Percentiles rank a stretch among this genome's conserved stretches.
These are phyloP conservation scores for Pichia scutulata DNA, from an alignment of 805 yeast species.

Conservation along the genomic window DNA sequence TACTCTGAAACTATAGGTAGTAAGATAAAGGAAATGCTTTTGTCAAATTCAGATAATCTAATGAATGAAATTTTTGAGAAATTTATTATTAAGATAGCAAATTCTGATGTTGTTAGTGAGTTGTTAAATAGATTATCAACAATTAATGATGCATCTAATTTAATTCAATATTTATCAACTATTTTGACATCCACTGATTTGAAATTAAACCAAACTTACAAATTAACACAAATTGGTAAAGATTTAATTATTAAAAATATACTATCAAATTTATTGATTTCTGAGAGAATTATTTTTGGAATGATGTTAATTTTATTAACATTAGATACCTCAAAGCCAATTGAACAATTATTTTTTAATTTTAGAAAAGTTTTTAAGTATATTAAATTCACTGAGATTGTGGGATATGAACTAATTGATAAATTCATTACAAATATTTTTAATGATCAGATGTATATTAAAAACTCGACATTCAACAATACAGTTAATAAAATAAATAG, in stretches of 20 bases:
- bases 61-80: constrained; percentile 36
- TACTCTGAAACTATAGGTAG: constrained; percentile 33
- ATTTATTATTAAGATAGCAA: constrained; percentile 34
- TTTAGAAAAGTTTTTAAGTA: constrained; percentile 13
- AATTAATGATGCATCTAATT: constrained; percentile 19
- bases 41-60: constrained; percentile 25
- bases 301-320: constrained; percentile 24
- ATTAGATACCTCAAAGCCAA: constrained; percentile 26
- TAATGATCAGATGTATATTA: constrained; percentile 17
- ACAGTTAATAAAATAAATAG: constrained; percentile 20
- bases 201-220: constrained; percentile 15
- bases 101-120: constrained; percentile 29
- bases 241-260: constrained; percentile 17
- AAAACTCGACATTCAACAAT: constrained; percentile 8
- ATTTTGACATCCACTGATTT: constrained; percentile 19
- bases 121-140: constrained; percentile 26
- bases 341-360: constrained; percentile 17
- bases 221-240: constrained; percentile 22
- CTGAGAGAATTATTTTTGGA: constrained; percentile 19
- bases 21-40: not conserved
- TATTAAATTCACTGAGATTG: constrained; percentile 3
- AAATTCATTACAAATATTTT: constrained; percentile 10
- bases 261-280: constrained; percentile 13
- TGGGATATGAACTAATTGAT: not conserved
- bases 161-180: constrained; percentile 31